phyloP scores from a whole-genome alignment of 108 stramenopile species.

The Pseudonitzschia multiseries region DNA sequence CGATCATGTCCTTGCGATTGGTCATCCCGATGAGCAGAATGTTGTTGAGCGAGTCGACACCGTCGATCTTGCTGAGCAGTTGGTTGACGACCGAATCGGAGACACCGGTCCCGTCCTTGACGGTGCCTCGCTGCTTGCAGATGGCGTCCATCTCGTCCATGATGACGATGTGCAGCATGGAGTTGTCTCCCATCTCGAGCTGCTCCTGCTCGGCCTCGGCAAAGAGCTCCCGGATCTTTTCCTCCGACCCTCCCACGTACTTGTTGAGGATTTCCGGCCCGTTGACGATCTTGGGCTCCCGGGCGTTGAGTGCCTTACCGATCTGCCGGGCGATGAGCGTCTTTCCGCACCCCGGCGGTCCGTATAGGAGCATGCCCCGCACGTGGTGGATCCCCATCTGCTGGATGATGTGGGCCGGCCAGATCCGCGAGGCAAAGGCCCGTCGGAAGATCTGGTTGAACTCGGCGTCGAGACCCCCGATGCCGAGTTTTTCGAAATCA shows the following conservation, averaged over 20 bases:
- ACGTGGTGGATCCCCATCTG: constrained; percentile 99
- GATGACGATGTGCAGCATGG: constrained; percentile 98
- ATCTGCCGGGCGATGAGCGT: constrained; percentile 98
- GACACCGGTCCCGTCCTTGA: constrained; percentile 92
- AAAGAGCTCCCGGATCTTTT: constrained; percentile 96
- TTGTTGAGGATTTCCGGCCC: constrained; percentile 98
- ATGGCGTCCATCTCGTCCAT: constrained; percentile 99
- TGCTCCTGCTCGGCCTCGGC: constrained; percentile 93
- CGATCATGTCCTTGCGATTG: constrained; percentile 99
- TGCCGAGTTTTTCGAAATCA: constrained; percentile 97
- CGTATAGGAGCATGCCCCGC: constrained; percentile 96
- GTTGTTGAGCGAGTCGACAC: constrained; percentile 98
- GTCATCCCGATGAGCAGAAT: constrained; percentile 99
- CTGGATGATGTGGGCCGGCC: constrained; percentile 92
- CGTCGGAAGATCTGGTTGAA: constrained; percentile 98
- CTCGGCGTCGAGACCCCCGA: constrained; percentile 95
- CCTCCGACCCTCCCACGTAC: constrained; percentile 95
- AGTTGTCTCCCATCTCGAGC: constrained; percentile 89
- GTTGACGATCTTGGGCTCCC: constrained; percentile 98
- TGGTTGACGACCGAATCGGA: constrained; percentile 99
- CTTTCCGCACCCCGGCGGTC: constrained; percentile 97
- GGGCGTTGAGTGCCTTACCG: constrained; percentile 95
- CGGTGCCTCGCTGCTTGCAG: constrained; percentile 93
- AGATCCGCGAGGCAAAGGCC: constrained; percentile 97
- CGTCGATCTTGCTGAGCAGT: constrained; percentile 98